Evolutionary conservation across 495 filamentous ascomycete species (phyloP), one percentile per base, ranked within the genome.

Genomic region (Aspergillus nidulans): DNA sequence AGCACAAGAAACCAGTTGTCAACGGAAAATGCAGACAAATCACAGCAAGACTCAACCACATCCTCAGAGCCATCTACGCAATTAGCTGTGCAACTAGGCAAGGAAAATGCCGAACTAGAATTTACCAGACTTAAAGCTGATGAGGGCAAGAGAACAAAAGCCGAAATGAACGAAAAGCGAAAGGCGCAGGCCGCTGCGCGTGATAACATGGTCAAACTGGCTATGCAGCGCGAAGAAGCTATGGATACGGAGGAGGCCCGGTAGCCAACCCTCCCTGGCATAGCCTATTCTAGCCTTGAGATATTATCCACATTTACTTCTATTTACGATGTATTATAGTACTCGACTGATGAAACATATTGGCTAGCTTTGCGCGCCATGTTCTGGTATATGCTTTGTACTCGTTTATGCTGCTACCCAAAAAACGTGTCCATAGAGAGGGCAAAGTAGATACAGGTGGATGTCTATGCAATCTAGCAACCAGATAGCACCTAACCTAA

Each of bases 171-270:
- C n/a, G 69, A 71, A 43, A 67, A 67, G 52, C 73, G 68, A 34
- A 74, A 69, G 46, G 68, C 71, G 20, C 71, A 66, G 57, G 58
- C 71, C 41, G 67, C 69, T 45, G 64, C 64, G 51, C 63, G 72
- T 47, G 72, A 77, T 55, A 56, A 55, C 21, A 63, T 75, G 66
- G 71, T 62, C 23, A 67, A 64, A 32, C 52, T 69, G 38, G 73
- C 71, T 24, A 72, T 77, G 68, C 66, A 75, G 56, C 71, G 71
- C 5, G 75, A 77, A 54, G 73, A 76, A 50, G 67, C 66, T n/a
- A 75, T 75, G 71, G 71, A 70, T 46, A 70, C 63, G 1, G 67
- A 68, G 4, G 59, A 66, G 16, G 18, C 58, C 4, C 64, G 63
- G 49, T 72, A 49, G 26, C 28, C 23, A 15, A 25, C 24, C n/a